Evolutionary conservation across 345 rosid species (phyloP).

Genomic region (Pugionium cornutum): DNA sequence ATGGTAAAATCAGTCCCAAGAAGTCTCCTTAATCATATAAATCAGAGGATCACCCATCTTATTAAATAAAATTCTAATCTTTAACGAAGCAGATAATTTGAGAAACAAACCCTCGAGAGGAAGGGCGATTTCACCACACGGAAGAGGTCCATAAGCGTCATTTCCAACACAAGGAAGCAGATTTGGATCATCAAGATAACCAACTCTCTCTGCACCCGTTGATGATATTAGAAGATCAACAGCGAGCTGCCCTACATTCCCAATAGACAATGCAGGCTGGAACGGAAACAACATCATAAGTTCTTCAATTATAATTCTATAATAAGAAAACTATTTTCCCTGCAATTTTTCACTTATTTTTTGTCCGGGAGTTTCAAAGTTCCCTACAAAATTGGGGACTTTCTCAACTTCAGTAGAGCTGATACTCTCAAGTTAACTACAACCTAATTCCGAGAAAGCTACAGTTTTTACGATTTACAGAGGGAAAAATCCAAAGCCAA

Average conservation of each 20-base stretch:
- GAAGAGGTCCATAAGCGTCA: slow-evolving; percentile 71
- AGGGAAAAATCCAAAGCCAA: not conserved
- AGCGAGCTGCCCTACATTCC: slow-evolving; percentile 91
- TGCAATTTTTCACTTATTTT: not conserved
- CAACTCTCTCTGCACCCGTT: slow-evolving; percentile 61
- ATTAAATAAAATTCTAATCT: not conserved
- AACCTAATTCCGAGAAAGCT: slow-evolving; percentile 13
- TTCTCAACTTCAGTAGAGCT: slow-evolving; percentile 13
- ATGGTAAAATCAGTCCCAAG: not conserved
- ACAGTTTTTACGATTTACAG: not conserved
- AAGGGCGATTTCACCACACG: slow-evolving; percentile 73
- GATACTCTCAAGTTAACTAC: not conserved
- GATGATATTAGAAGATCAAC: slow-evolving; percentile 85
- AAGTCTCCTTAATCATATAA: slow-evolving; percentile 6
- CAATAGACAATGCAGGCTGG: slow-evolving; percentile 89
- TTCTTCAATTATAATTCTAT: slow-evolving; percentile 2
- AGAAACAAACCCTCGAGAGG: slow-evolving; percentile 73
- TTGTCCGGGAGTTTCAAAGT: not conserved
- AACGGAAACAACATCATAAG: slow-evolving; percentile 7
- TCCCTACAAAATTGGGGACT: slow-evolving; percentile 2
- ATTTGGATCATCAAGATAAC: slow-evolving; percentile 71
- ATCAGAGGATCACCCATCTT: not conserved
- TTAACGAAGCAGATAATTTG: not conserved
- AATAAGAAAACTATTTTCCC: slow-evolving; percentile 3
- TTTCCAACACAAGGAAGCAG: slow-evolving; percentile 91